phyloP scores from a whole-genome alignment of 345 rosid species.

The Xanthoceras sorbifolium region DNA sequence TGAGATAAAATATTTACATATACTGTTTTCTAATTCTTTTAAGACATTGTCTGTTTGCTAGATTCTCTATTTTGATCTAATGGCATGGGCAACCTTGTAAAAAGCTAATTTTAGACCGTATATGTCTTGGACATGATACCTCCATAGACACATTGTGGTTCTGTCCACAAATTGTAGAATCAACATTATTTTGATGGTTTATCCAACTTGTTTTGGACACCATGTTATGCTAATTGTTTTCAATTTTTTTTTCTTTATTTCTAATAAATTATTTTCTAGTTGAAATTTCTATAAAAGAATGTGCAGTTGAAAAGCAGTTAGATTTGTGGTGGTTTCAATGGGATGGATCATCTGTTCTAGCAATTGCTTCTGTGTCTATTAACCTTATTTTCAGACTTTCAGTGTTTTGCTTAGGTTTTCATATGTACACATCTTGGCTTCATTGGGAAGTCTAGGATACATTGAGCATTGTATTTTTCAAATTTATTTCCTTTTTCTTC shows the following conservation, averaged over 20 bases:
- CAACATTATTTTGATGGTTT: not conserved
- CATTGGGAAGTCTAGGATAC: not conserved
- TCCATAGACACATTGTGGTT: not conserved
- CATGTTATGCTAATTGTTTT: not conserved
- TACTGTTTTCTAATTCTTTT: not conserved
- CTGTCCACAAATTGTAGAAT: not conserved
- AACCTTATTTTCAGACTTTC: not conserved
- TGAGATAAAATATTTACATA: not conserved
- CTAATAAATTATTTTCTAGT: not conserved
- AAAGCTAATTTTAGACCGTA: not conserved
- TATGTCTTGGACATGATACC: not conserved
- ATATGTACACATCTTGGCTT: not conserved
- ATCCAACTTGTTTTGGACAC: not conserved
- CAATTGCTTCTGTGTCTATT: not conserved
- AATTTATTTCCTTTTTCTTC: not conserved
- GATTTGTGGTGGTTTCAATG: not conserved
- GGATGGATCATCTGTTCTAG: not conserved
- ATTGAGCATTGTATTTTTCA: slow-evolving; percentile 4
- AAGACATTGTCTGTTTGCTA: not conserved
- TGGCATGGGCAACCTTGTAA: not conserved
- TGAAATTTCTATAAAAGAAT: not conserved
- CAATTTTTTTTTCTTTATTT: not conserved
- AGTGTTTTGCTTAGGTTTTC: slow-evolving; percentile 1
- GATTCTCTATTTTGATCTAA: not conserved
- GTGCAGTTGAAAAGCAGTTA: not conserved